Evolutionary conservation across 805 yeast genomes (phyloP).

Genomic region (Candida nitratophila): DNA sequence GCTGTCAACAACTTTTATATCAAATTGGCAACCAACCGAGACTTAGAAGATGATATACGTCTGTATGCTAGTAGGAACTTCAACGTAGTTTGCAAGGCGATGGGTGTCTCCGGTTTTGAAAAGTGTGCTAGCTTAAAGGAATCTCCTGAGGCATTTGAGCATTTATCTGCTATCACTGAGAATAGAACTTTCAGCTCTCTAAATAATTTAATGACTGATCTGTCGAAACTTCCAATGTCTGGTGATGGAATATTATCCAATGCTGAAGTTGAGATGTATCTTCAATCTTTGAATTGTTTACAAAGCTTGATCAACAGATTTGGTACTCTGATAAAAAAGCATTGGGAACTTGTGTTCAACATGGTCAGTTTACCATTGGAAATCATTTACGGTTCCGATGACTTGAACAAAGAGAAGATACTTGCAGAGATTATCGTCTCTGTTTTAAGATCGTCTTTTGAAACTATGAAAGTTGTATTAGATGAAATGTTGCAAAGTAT

Average conservation of each 20-base stretch:
- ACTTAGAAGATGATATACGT: conserved; percentile 36
- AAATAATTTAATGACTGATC: conserved; percentile 32
- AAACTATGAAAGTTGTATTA: conserved; percentile 72
- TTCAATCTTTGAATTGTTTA: conserved; percentile 54
- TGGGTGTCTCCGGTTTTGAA: conserved; percentile 35
- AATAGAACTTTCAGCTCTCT: conserved; percentile 42
- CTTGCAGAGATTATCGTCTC: conserved; percentile 41
- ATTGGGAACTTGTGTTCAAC: conserved; percentile 69
- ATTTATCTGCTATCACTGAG: conserved; percentile 30
- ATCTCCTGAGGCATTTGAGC: background rate
- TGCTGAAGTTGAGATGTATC: conserved; percentile 62
- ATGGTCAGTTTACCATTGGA: conserved; percentile 56
- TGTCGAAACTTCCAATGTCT: conserved; percentile 32
- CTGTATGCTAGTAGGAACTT: conserved; percentile 43
- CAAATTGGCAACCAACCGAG: conserved; percentile 36
- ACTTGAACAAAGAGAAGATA: conserved; percentile 23
- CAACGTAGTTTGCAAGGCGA: conserved; percentile 38
- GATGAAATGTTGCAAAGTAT: conserved; percentile 76
- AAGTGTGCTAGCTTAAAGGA: conserved; percentile 4
- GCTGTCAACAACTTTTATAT: conserved; percentile 39
- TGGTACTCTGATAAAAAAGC: conserved; percentile 48
- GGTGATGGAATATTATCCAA: conserved; percentile 40
- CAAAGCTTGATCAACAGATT: conserved; percentile 71
- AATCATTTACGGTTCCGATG: conserved; percentile 22
- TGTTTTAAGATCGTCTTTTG: conserved; percentile 65